A percentile compares a stretch with the other conserved stretches of the same genome.
These are phyloP conservation scores for Diophrys appendiculata DNA, from an alignment of 73 alveolate species.

Conservation along the genomic window DNA sequence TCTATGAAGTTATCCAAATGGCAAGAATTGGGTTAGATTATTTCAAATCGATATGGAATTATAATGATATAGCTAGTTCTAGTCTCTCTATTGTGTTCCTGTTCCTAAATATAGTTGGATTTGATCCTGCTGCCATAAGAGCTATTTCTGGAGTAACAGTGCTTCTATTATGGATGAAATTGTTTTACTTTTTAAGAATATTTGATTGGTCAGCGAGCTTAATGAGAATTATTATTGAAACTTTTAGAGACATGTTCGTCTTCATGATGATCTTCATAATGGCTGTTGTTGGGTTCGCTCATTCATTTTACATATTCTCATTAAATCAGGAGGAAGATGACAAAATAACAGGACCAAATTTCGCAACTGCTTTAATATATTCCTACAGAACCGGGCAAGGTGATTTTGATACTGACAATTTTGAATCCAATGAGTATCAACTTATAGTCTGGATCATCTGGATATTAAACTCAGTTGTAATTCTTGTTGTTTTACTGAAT, in stretches of 20 bases:
- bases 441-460: slow-evolving; percentile 5
- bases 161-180: slow-evolving; percentile 36
- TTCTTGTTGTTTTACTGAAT: neutral
- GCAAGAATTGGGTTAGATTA: slow-evolving; percentile 1
- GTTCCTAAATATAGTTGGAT: slow-evolving; percentile 1
- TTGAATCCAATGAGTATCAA: slow-evolving; percentile 5
- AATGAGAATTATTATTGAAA: no score
- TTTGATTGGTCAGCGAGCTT: slow-evolving; percentile 11
- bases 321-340: slow-evolving; percentile 5
- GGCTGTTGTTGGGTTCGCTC: slow-evolving; percentile 8
- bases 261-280: neutral
- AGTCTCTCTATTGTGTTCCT: slow-evolving; percentile 8
- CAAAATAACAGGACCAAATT: neutral
- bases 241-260: neutral
- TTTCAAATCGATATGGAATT: slow-evolving; percentile 32
- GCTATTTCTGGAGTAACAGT: neutral
- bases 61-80: slow-evolving; percentile 14
- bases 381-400: slow-evolving; percentile 30
- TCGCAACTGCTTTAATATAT: slow-evolving; percentile 4
- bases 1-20: slow-evolving; percentile 21
- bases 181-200: slow-evolving; percentile 29
- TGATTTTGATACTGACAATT: slow-evolving; percentile 22
- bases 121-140: neutral
- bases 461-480: neutral
- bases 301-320: slow-evolving; percentile 11